Evolutionary conservation across 2,329 filamentous ascomycete genomes (phyloP).

Genomic region (Xylaria hypoxylon): DNA sequence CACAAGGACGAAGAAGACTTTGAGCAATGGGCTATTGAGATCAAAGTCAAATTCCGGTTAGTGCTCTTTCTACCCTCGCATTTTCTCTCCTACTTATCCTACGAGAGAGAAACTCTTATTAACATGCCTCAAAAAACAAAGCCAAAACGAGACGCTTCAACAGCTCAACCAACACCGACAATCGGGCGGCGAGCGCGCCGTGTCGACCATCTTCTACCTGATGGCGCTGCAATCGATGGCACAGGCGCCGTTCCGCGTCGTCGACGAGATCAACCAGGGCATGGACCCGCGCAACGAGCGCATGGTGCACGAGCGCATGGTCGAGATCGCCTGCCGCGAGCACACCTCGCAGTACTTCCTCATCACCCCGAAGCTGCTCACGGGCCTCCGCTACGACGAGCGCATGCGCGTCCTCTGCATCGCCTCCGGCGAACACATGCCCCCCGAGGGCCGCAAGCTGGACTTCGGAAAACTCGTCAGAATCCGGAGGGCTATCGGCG

Average conservation of each 20-base stretch:
- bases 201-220: conserved; percentile 98
- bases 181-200: conserved; percentile 94
- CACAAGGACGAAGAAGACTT: conserved; percentile 94
- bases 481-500: conserved; percentile 52
- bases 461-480: conserved; percentile 62
- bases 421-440: conserved; percentile 84
- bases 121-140: conserved; percentile 50
- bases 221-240: conserved; percentile 97
- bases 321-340: conserved; percentile 92
- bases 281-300: conserved; percentile 99
- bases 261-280: conserved; percentile 99
- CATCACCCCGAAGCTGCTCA: conserved; percentile 95
- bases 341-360: conserved; percentile 91
- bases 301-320: conserved; percentile 98
- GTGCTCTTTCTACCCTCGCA: conserved; percentile 44
- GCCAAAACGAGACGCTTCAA: conserved; percentile 84
- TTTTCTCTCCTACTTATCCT: not conserved
- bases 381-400: conserved; percentile 83
- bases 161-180: conserved; percentile 91
- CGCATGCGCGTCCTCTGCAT: conserved; percentile 96
- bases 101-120: not conserved
- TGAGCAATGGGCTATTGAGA: conserved; percentile 91
- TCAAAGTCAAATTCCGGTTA: conserved; percentile 93
- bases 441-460: conserved; percentile 62
- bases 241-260: conserved; percentile 94